Evolutionary conservation across 345 rosid species (phyloP), one percentile per base, ranked within the genome.

Genomic region (Iberis pinnata): DNA sequence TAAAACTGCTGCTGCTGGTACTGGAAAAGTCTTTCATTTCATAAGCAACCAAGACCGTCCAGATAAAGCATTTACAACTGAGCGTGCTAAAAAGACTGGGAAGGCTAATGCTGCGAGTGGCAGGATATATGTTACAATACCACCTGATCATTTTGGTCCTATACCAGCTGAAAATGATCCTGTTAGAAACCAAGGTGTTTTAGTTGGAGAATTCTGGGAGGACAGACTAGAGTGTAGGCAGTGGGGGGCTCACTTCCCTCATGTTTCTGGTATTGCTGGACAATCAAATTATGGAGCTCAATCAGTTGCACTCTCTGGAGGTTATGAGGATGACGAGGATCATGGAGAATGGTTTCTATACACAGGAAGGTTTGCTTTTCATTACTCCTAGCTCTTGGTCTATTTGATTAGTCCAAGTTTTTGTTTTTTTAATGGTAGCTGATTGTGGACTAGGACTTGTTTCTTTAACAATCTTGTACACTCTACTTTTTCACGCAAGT

Each of bases 331-430:
- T 36, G 95, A 86, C 12, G 86, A 81, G 62, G 95, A 86, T 22
- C 92, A 81, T 37, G 95, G 92, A 12, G 88, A 86, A 50, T 80
- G 95, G 95, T 86, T 83, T 50, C 82, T 83, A 29, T 83, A 77
- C 73, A 83, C 92, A 6, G 86, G 83, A 52, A 81, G 86, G 95
- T 86, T 41, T 43, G 62, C 10, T 29, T 29, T 29, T 29, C 2
- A 7, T 3, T 1, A 29, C 33, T 29, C 2, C 33, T 29, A 29
- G 33, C 33, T 29, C 33, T 2, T 29, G 33, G 33, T 29, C 8
- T 9, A 29, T 29, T 29, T 6, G 7, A 29, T 29, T 29, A 29
- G n/a, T n/a, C n/a, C 10, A 29, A 6, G 0, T 29, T 29, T 7
- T 7, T 29, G 8, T 0, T 29, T 2, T 29, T 29, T 29, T 29